Conservation (phyloP, 225 moss, liverwort and hornwort species). For the Ulota crispa region DNA sequence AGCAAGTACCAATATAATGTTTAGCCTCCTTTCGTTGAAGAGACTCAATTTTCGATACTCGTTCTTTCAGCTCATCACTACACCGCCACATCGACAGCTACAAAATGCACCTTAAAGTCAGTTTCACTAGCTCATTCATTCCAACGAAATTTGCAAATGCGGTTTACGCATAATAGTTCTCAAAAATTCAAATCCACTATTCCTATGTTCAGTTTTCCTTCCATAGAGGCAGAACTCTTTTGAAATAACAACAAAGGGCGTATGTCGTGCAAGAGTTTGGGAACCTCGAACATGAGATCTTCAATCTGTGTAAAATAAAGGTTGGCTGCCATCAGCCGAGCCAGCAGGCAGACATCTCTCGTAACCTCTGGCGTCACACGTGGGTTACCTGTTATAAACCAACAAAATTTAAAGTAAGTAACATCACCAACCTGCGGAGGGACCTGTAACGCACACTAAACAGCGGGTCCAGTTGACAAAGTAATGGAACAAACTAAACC, state of each 20-base stretch:
- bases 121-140: not conserved
- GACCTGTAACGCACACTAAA: not conserved
- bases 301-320: constrained; percentile 63
- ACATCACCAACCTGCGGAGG: not conserved
- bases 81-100: constrained; percentile 80
- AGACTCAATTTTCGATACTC: constrained; percentile 51
- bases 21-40: constrained; percentile 58
- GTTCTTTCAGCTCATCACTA: constrained; percentile 57
- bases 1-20: constrained; percentile 62
- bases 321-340: constrained; percentile 65
- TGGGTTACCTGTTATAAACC: constrained; percentile 51
- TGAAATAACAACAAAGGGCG: not conserved
- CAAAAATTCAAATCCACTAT: not conserved
- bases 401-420: constrained; percentile 19
- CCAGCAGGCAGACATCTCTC: constrained; percentile 68
- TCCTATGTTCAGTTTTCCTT: not conserved
- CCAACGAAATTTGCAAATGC: not conserved
- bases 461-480: not conserved
- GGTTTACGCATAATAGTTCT: not conserved
- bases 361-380: constrained; percentile 70
- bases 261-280: not conserved
- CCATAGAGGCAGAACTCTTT: not conserved
- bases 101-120: constrained; percentile 21
- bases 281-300: constrained; percentile 68
- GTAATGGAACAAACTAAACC: constrained; percentile 1